Evolutionary conservation across 1,284 basidiomycete genomes (phyloP).

Genomic region (Ceratobasidium sp.): DNA sequence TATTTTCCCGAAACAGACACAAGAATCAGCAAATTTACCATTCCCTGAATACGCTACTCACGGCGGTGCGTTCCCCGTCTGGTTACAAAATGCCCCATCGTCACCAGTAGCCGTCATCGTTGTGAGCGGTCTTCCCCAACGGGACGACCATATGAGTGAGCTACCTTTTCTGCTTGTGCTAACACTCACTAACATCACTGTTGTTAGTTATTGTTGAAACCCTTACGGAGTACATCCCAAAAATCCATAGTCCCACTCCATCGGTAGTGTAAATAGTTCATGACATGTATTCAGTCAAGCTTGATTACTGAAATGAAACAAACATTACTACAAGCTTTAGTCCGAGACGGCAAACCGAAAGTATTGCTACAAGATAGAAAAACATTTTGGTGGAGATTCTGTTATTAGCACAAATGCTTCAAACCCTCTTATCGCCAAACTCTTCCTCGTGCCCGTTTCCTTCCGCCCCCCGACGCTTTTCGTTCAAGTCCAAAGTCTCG

Average conservation of each 20-base stretch:
- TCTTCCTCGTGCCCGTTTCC: conserved; percentile 8
- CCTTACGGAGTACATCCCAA: conserved; percentile 47
- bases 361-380: conserved; percentile 34
- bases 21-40: conserved; percentile 35
- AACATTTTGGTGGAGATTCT: conserved; percentile 5
- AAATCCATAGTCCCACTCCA: conserved; percentile 28
- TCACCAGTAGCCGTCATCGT: conserved; percentile 59
- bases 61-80: conserved; percentile 60
- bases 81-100: conserved; percentile 54
- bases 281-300: not conserved
- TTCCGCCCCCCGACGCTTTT: conserved; percentile 30
- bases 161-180: not conserved
- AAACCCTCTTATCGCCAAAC: conserved; percentile 34
- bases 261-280: conserved; percentile 14
- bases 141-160: conserved; percentile 58
- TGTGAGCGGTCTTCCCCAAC: conserved; percentile 59
- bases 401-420: not conserved
- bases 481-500: conserved; percentile 30
- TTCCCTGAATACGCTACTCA: conserved; percentile 52
- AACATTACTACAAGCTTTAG: conserved; percentile 36
- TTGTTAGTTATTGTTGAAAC: conserved; percentile 50
- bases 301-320: conserved; percentile 28
- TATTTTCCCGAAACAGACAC: conserved; percentile 13
- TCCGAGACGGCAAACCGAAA: conserved; percentile 5
- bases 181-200: not conserved